phyloP scores from a whole-genome alignment of 1,284 basidiomycete genomes.

The Fomitopsis palustris region DNA sequence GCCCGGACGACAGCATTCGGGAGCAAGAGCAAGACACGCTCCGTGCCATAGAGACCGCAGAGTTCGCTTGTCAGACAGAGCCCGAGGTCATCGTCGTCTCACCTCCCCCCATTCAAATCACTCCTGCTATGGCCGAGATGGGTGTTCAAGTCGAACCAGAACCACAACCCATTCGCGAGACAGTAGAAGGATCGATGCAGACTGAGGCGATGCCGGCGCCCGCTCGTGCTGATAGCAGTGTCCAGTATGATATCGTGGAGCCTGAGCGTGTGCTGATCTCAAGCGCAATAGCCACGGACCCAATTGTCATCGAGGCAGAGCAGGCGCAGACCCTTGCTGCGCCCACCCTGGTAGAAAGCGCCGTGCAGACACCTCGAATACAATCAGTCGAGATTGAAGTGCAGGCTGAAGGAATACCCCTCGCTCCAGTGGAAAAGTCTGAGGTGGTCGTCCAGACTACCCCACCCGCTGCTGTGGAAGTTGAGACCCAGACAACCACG shows the following conservation, averaged over 20 bases:
- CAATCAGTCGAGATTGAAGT: conserved; percentile 22
- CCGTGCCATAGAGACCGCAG: conserved; percentile 47
- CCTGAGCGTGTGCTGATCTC: conserved; percentile 31
- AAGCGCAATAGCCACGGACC: conserved; percentile 34
- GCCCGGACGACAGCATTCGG: conserved; percentile 34
- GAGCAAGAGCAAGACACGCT: conserved; percentile 33
- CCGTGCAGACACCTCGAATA: conserved; percentile 36
- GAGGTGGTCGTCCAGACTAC: conserved; percentile 34
- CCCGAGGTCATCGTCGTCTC: conserved; percentile 36
- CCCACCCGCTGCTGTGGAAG: conserved; percentile 1
- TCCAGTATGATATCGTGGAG: conserved; percentile 36
- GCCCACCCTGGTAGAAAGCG: conserved; percentile 28
- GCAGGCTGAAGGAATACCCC: conserved; percentile 24
- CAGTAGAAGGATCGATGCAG: conserved; percentile 46
- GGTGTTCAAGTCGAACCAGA: conserved; percentile 46
- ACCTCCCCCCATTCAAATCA: conserved; percentile 23
- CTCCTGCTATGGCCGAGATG: conserved; percentile 31
- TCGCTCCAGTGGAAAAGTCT: conserved; percentile 11
- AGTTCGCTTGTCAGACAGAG: conserved; percentile 64
- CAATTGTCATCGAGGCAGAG: conserved; percentile 19
- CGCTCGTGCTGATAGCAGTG: conserved; percentile 32
- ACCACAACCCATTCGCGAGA: conserved; percentile 32
- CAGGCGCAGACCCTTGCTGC: conserved; percentile 2
- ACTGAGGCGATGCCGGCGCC: conserved; percentile 37
- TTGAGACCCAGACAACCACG: conserved; percentile 12